Conservation (phyloP, 768 basidiomycete genomes). For the Daedaleopsis nitida region DNA sequence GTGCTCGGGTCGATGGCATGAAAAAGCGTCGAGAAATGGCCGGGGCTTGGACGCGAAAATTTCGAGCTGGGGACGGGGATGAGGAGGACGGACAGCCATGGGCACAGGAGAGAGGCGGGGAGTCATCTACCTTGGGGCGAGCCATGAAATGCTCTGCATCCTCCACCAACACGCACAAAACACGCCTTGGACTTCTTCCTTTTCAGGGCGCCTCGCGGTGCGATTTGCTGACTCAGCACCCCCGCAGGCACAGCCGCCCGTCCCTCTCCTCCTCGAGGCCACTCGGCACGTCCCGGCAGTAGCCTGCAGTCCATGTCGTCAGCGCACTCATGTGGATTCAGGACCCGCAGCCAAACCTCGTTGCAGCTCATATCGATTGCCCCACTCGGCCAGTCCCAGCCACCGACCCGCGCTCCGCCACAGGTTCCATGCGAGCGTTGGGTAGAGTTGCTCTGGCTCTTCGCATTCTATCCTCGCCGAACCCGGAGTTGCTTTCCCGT, state of each 20-base stretch:
- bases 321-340: background rate
- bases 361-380: background rate
- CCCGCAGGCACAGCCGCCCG: slow-evolving; percentile 6
- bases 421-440: too few species aligned
- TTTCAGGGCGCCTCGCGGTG: slow-evolving; percentile 2
- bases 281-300: background rate
- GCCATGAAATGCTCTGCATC: slow-evolving; percentile 29
- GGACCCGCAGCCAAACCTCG: background rate
- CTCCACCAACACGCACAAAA: slow-evolving; percentile 31
- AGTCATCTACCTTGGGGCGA: slow-evolving; percentile 23
- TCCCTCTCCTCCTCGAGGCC: background rate
- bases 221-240: slow-evolving; percentile 10
- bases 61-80: slow-evolving; percentile 12
- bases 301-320: background rate
- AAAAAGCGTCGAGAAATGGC: background rate
- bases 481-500: background rate
- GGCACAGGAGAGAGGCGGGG: slow-evolving; percentile 26
- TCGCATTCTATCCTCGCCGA: too few species aligned
- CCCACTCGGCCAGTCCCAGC: background rate
- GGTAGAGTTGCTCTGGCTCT: too few species aligned
- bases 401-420: background rate
- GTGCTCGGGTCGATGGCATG: slow-evolving; percentile 1
- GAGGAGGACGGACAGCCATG: slow-evolving; percentile 24
- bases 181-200: slow-evolving; percentile 24
- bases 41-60: slow-evolving; percentile 12